Conservation (phyloP, 148 eudicot species). For the Chenopodium album region DNA sequence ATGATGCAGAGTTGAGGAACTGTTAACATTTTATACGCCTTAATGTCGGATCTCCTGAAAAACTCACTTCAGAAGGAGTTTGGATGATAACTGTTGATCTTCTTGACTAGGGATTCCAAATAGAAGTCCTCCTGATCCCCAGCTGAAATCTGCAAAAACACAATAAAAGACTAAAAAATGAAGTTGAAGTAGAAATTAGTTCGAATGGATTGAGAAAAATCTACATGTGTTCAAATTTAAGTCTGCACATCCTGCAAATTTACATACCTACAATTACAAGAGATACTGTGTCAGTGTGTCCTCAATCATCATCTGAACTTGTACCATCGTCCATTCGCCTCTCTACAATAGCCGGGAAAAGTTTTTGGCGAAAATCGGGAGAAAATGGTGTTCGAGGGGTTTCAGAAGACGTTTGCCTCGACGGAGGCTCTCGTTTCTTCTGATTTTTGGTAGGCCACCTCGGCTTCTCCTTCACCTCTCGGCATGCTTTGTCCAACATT, state of each 20-base stretch:
- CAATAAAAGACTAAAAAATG: background rate
- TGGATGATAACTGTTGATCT: background rate
- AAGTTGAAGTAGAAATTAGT: background rate
- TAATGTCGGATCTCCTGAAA: background rate
- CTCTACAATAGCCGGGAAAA: constrained; percentile 45
- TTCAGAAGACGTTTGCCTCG: constrained; percentile 36
- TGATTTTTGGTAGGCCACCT: constrained; percentile 38
- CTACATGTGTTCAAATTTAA: background rate
- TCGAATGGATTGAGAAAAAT: background rate
- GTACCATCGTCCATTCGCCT: constrained; percentile 43
- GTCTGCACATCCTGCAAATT: background rate
- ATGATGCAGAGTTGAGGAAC: background rate
- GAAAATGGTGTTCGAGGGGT: constrained; percentile 32
- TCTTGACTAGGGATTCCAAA: background rate
- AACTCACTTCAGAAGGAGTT: background rate
- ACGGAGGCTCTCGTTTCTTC: constrained; percentile 37
- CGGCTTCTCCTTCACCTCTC: constrained; percentile 56
- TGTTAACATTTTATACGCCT: background rate
- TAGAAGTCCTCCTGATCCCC: background rate
- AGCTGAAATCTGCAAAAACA: background rate
- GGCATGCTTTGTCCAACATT: constrained; percentile 67
- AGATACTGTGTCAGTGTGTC: background rate
- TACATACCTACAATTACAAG: constrained; percentile 20
- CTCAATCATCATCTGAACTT: constrained; percentile 73
- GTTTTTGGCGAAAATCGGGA: constrained; percentile 43